phyloP scores from a whole-genome alignment of 345 rosid genomes.

The Rhodomyrtus tomentosa region DNA sequence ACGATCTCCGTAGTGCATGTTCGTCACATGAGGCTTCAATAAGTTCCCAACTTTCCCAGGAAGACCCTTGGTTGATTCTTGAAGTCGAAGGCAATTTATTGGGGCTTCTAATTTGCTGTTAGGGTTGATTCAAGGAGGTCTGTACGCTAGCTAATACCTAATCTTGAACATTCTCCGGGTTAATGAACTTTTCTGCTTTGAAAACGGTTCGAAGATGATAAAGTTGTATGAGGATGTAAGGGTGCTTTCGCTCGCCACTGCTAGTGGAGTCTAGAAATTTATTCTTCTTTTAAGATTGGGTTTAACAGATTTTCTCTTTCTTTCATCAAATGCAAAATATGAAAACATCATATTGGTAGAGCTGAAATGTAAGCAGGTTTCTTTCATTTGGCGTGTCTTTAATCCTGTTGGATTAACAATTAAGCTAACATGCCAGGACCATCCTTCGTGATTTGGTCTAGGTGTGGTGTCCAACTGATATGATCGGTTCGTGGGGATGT shows the following conservation, averaged over 20 bases:
- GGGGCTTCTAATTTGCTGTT: neutral
- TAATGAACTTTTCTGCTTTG: neutral
- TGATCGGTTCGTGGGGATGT: neutral
- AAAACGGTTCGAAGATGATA: neutral
- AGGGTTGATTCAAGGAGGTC: neutral
- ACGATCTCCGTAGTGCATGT: neutral
- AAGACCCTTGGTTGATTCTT: neutral
- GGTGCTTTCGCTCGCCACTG: neutral
- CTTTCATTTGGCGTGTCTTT: no score
- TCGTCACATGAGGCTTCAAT: neutral
- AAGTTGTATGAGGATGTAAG: neutral
- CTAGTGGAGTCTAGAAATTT: no score
- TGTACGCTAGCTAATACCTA: neutral
- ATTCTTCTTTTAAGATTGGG: no score
- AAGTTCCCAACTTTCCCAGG: neutral
- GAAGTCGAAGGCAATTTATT: neutral
- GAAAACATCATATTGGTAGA: no score
- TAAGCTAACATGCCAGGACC: neutral
- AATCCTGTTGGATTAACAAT: neutral
- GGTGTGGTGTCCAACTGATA: neutral
- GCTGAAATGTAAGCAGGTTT: no score
- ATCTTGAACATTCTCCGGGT: neutral
- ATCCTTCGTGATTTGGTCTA: neutral
- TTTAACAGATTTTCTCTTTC: no score
- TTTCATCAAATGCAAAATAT: no score